Percentiles rank a stretch among this genome's conserved stretches.
Evolutionary conservation across 345 rosid species (phyloP).

Genomic region (Eucalyptus erythrocorys): DNA sequence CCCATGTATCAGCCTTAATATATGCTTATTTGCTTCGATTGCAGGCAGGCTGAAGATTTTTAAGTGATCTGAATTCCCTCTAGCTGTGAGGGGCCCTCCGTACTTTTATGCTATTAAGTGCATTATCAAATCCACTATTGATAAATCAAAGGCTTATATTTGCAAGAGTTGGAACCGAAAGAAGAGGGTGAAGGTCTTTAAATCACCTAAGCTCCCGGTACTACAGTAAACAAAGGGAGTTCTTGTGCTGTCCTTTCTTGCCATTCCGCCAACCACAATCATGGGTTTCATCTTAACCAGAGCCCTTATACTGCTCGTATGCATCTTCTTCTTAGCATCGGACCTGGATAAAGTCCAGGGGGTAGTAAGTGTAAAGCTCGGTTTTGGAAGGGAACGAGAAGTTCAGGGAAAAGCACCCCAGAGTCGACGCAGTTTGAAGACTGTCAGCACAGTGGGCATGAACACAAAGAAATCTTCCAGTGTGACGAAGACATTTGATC

Average conservation of each 20-base stretch:
- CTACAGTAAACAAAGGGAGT: background rate
- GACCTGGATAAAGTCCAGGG: conserved; percentile 21
- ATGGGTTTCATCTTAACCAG: conserved; percentile 31
- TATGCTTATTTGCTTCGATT: conserved; percentile 26
- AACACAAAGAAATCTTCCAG: conserved; percentile 20
- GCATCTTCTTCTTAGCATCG: conserved; percentile 37
- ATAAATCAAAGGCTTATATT: conserved; percentile 38
- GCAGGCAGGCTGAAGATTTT: conserved; percentile 34
- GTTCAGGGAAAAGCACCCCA: conserved; percentile 2
- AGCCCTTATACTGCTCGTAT: conserved; percentile 36
- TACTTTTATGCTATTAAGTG: background rate
- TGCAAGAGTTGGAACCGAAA: conserved; percentile 38
- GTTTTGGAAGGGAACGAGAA: background rate
- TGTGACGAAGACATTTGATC: conserved; percentile 23
- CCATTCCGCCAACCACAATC: background rate
- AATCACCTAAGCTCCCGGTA: background rate
- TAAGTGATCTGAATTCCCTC: conserved; percentile 46
- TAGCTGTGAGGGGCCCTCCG: conserved; percentile 30
- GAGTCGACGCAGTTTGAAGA: conserved; percentile 26
- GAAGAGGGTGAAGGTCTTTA: background rate
- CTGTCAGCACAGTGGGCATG: conserved; percentile 7
- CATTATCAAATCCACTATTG: background rate
- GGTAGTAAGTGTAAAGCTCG: conserved; percentile 15
- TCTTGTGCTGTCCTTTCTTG: background rate
- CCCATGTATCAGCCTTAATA: conserved; percentile 50